phyloP scores from a whole-genome alignment of 2,329 filamentous ascomycete species.

The Emmonsiellopsis sp. region DNA sequence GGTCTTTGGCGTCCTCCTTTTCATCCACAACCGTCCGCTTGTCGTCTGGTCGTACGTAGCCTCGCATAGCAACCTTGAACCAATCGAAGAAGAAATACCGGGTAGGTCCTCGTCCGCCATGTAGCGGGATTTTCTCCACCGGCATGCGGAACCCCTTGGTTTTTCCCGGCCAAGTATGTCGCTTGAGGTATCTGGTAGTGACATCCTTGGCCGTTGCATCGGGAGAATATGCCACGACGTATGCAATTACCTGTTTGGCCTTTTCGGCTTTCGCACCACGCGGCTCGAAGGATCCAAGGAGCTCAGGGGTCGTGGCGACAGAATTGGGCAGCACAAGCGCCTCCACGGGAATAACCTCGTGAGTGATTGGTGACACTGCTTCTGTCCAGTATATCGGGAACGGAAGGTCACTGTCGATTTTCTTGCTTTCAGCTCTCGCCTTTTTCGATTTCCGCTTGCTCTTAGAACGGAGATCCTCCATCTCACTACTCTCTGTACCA shows the following conservation, averaged over 20 bases:
- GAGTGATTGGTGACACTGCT: conserved; percentile 69
- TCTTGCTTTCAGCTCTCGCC: conserved; percentile 31
- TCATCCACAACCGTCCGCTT: conserved; percentile 64
- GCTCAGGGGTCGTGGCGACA: conserved; percentile 62
- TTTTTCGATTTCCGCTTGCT: conserved; percentile 14
- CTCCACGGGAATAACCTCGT: conserved; percentile 71
- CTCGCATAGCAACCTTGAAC: conserved; percentile 72
- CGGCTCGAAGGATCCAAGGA: conserved; percentile 68
- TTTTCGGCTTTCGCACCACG: conserved; percentile 75
- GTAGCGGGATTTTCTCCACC: conserved; percentile 68
- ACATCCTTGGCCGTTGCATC: conserved; percentile 93
- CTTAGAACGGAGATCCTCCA: conserved; percentile 11
- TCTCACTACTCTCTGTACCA: conserved; percentile 15
- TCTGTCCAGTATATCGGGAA: conserved; percentile 94
- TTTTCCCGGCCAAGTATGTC: conserved; percentile 72
- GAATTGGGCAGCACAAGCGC: conserved; percentile 50
- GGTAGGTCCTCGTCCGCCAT: conserved; percentile 67
- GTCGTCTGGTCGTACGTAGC: conserved; percentile 50
- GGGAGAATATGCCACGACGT: conserved; percentile 70
- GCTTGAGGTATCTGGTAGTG: conserved; percentile 79
- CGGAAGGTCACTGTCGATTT: conserved; percentile 64
- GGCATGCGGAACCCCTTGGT: conserved; percentile 78
- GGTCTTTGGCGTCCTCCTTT: conserved; percentile 66
- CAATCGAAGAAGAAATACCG: conserved; percentile 74
- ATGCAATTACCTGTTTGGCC: conserved; percentile 80